phyloP scores from a whole-genome alignment of 805 yeast genomes.

The Sugiyamaella marilandica region DNA sequence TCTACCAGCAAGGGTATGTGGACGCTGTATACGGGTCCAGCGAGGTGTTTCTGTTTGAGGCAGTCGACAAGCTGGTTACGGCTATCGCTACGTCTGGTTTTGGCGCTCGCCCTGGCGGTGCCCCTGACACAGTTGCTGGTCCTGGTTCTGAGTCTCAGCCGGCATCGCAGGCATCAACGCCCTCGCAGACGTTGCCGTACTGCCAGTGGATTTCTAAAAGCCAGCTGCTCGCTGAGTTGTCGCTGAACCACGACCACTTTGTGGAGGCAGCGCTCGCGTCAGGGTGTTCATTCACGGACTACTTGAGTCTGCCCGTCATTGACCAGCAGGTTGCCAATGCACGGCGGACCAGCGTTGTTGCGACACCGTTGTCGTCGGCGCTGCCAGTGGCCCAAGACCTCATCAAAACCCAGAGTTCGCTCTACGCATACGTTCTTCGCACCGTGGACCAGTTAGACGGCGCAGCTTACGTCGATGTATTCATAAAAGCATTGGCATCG shows the following conservation, averaged over 20 bases:
- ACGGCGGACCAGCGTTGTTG: constrained; percentile 14
- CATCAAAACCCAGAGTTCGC: constrained; percentile 26
- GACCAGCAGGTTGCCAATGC: constrained; percentile 25
- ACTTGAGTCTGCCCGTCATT: constrained; percentile 50
- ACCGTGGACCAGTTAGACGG: constrained; percentile 16
- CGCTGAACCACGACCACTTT: constrained; percentile 59
- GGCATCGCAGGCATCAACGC: no score
- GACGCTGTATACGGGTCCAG: constrained; percentile 83
- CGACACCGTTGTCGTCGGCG: constrained; percentile 14
- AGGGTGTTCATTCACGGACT: constrained; percentile 68
- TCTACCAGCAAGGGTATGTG: constrained; percentile 51
- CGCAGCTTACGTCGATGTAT: constrained; percentile 40
- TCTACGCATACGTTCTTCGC: constrained; percentile 28
- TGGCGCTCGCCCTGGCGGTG: neutral
- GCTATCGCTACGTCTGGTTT: constrained; percentile 48
- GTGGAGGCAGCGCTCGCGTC: constrained; percentile 70
- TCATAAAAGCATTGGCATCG: constrained; percentile 64
- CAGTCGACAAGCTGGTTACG: constrained; percentile 65
- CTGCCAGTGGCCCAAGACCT: constrained; percentile 28
- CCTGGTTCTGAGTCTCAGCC: constrained; percentile 21
- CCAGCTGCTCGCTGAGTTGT: constrained; percentile 55
- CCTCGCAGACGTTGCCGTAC: constrained; percentile 18
- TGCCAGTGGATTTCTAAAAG: constrained; percentile 62
- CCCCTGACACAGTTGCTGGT: neutral
- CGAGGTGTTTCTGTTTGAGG: constrained; percentile 60